Conservation (phyloP, 192 early-diverging fungal species). For the Paraglomus brasilianum region DNA sequence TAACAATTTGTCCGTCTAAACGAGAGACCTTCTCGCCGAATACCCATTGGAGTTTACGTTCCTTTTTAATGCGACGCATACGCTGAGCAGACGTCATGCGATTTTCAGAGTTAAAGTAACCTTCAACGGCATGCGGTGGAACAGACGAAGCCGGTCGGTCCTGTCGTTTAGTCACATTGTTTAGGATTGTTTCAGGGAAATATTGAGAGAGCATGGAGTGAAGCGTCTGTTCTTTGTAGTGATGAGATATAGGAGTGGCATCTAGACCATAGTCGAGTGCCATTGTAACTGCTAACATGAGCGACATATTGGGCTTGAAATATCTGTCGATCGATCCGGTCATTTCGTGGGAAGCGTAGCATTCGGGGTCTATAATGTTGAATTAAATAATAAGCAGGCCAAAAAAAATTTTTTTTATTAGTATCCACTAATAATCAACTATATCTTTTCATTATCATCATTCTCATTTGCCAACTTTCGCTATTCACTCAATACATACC, state of each 20-base stretch:
- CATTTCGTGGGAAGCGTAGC: slow-evolving; percentile 28
- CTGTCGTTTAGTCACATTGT: slow-evolving; percentile 8
- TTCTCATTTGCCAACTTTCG: too few species aligned
- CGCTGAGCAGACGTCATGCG: slow-evolving; percentile 25
- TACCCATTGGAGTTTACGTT: slow-evolving; percentile 26
- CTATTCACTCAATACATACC: slow-evolving; percentile 43
- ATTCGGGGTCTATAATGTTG: slow-evolving; percentile 23
- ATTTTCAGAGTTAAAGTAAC: slow-evolving; percentile 28
- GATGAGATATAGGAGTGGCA: slow-evolving; percentile 26
- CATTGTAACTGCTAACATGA: slow-evolving; percentile 33
- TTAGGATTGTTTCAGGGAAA: slow-evolving; percentile 28
- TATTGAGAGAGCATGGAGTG: slow-evolving; percentile 31
- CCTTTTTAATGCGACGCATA: slow-evolving; percentile 29
- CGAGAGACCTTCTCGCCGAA: slow-evolving; percentile 18
- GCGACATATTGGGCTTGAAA: slow-evolving; percentile 30
- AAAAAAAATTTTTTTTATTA: too few species aligned
- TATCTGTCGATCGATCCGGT: slow-evolving; percentile 8
- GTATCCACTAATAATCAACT: too few species aligned
- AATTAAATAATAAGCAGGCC: too few species aligned
- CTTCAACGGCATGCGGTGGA: too few species aligned
- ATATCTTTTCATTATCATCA: too few species aligned
- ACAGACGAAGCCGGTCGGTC: neutral
- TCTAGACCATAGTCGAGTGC: slow-evolving; percentile 13
- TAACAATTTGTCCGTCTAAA: slow-evolving; percentile 3
- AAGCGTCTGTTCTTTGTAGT: slow-evolving; percentile 33